phyloP scores from a whole-genome alignment of 73 alveolate species.

The Breviolum minutum region DNA sequence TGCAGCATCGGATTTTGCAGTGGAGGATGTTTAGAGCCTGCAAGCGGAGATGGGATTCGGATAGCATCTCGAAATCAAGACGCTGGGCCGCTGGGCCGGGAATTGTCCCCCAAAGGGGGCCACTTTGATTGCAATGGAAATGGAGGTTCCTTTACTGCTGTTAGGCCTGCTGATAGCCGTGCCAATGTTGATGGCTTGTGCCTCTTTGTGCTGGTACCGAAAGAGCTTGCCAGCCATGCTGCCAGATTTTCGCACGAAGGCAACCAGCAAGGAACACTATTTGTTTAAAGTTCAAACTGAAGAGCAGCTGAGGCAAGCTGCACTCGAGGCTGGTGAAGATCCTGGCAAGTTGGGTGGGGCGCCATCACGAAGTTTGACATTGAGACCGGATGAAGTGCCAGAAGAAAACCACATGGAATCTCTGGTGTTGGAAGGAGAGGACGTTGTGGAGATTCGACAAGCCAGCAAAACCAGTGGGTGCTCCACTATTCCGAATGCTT shows the following conservation, averaged over 20 bases:
- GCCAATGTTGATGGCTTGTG: conserved; percentile 7
- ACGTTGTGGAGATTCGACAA: conserved; percentile 22
- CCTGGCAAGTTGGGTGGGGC: not conserved
- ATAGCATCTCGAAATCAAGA: too few species aligned
- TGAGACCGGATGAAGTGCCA: conserved; percentile 64
- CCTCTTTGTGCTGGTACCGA: conserved; percentile 24
- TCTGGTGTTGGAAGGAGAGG: conserved; percentile 25
- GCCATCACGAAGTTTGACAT: conserved; percentile 10
- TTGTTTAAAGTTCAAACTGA: conserved; percentile 9
- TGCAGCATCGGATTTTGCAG: too few species aligned
- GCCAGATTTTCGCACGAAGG: not conserved
- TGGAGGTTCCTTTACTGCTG: not conserved
- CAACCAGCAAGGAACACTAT: not conserved
- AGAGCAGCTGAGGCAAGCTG: conserved; percentile 24
- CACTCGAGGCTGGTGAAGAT: not conserved
- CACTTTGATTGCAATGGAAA: not conserved
- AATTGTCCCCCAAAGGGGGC: too few species aligned
- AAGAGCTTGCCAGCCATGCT: conserved; percentile 1
- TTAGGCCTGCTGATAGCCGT: not conserved
- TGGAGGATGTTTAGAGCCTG: too few species aligned
- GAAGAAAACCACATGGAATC: conserved; percentile 15
- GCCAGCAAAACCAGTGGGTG: conserved; percentile 3
- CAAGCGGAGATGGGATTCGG: too few species aligned
- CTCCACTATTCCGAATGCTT: not conserved
- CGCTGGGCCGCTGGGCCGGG: too few species aligned